Conservation (phyloP, 2,329 filamentous ascomycete species). For the Hypoxylon sp. region DNA sequence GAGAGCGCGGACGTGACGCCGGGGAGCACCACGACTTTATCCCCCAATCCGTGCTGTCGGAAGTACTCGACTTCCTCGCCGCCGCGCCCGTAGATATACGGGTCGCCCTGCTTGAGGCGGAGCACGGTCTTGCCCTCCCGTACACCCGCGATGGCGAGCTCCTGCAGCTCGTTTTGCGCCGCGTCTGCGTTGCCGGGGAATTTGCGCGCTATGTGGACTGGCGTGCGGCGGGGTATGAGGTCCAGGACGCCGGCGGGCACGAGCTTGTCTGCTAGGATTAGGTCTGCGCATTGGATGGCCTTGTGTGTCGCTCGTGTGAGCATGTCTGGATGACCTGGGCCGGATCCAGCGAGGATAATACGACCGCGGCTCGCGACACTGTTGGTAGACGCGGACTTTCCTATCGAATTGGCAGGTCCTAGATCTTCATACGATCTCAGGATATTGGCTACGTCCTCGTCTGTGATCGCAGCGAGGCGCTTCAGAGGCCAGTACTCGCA, state of each 20-base stretch:
- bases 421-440: conserved; percentile 76
- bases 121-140: conserved; percentile 82
- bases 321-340: conserved; percentile 92
- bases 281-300: conserved; percentile 80
- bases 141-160: conserved; percentile 79
- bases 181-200: conserved; percentile 97
- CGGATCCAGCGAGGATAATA: conserved; percentile 91
- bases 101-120: conserved; percentile 94
- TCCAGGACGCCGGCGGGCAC: conserved; percentile 88
- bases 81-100: conserved; percentile 94
- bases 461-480: conserved; percentile 82
- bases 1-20: conserved; percentile 91
- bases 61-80: conserved; percentile 95
- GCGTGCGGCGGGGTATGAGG: conserved; percentile 89
- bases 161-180: conserved; percentile 90
- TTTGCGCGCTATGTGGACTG: conserved; percentile 93
- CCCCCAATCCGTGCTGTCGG: conserved; percentile 76
- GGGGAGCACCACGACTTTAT: conserved; percentile 79
- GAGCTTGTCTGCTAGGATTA: conserved; percentile 89
- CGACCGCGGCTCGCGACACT: conserved; percentile 65
- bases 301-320: conserved; percentile 86
- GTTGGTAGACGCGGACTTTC: conserved; percentile 34
- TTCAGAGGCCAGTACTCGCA: conserved; percentile 98
- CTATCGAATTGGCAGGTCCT: conserved; percentile 36
- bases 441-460: conserved; percentile 82